phyloP scores from a whole-genome alignment of 768 basidiomycete species.

The Mycena maculata region DNA sequence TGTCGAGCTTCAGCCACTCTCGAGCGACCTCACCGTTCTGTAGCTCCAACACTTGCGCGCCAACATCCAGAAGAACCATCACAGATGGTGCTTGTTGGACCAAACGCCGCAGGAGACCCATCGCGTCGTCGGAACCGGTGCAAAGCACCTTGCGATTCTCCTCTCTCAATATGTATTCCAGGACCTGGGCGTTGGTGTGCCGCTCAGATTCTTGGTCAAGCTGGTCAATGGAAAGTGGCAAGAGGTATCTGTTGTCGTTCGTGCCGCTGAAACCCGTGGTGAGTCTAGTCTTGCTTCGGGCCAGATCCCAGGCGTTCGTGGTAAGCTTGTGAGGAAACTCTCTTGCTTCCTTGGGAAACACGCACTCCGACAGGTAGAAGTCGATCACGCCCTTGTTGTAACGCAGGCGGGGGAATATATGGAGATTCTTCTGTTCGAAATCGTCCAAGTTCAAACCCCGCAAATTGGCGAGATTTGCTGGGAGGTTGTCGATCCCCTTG shows the following conservation, averaged over 20 bases:
- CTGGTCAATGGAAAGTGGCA: conserved; percentile 52
- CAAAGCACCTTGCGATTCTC: conserved; percentile 56
- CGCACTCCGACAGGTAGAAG: conserved; percentile 58
- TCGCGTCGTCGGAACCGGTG: conserved; percentile 25
- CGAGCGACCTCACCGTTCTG: conserved; percentile 53
- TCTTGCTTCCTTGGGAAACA: conserved; percentile 62
- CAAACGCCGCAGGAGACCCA: conserved; percentile 46
- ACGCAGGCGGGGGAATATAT: conserved; percentile 49
- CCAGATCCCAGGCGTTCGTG: conserved; percentile 66
- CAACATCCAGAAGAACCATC: conserved; percentile 64
- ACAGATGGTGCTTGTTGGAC: conserved; percentile 51
- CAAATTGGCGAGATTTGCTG: conserved; percentile 43
- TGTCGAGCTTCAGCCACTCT: conserved; percentile 51
- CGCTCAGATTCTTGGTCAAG: conserved; percentile 51
- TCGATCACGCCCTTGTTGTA: conserved; percentile 54
- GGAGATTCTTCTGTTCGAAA: conserved; percentile 39
- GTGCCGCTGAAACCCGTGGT: conserved; percentile 69
- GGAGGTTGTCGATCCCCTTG: conserved; percentile 39
- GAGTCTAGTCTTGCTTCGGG: conserved; percentile 46
- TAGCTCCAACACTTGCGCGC: conserved; percentile 67
- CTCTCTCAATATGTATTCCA: conserved; percentile 49
- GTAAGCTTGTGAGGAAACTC: conserved; percentile 59
- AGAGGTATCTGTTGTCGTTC: conserved; percentile 58
- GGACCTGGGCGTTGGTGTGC: conserved; percentile 61
- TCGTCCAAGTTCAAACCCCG: conserved; percentile 59